Percentiles rank a stretch among this genome's conserved stretches.
Conservation (phyloP, 2,329 filamentous ascomycete species). For the Sporothrix brasiliensis region DNA sequence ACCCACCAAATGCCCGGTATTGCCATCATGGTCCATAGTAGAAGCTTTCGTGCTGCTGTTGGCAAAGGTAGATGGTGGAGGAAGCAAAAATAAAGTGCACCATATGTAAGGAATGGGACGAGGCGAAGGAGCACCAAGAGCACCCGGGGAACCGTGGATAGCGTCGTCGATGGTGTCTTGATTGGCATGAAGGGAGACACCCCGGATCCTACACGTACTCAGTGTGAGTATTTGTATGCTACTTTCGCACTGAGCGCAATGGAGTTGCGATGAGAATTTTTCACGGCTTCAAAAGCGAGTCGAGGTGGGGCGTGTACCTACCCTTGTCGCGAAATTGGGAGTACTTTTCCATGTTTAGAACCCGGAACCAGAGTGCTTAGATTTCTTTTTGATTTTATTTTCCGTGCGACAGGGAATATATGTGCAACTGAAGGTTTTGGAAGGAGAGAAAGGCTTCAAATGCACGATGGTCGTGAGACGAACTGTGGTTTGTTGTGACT, state of each 20-base stretch:
- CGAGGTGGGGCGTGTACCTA: slow-evolving; percentile 42
- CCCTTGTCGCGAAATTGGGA: slow-evolving; percentile 91
- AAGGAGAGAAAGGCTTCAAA: too few relatives aligned
- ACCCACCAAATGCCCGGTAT: slow-evolving; percentile 98
- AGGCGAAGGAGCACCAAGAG: slow-evolving; percentile 80
- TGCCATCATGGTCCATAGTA: slow-evolving; percentile 83
- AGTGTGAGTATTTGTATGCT: neutral
- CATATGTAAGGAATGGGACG: slow-evolving; percentile 71
- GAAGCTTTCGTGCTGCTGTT: slow-evolving; percentile 70
- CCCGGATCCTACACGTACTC: slow-evolving; percentile 70
- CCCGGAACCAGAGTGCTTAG: neutral
- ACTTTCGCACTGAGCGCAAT: neutral
- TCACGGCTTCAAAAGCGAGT: neutral
- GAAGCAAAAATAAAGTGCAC: slow-evolving; percentile 72
- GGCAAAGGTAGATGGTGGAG: slow-evolving; percentile 75
- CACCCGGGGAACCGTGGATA: slow-evolving; percentile 66
- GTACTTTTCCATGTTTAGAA: slow-evolving; percentile 79
- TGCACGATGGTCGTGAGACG: too few relatives aligned
- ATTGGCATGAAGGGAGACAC: slow-evolving; percentile 94
- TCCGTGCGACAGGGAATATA: neutral
- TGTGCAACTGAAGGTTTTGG: neutral
- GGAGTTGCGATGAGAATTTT: neutral
- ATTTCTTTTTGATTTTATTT: neutral
- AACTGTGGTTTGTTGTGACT: too few relatives aligned
- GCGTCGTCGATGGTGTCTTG: slow-evolving; percentile 61